These are phyloP conservation scores for Fusarium tanahbumbuense DNA, from an alignment of 2,329 filamentous ascomycete genomes.

Conservation along the genomic window DNA sequence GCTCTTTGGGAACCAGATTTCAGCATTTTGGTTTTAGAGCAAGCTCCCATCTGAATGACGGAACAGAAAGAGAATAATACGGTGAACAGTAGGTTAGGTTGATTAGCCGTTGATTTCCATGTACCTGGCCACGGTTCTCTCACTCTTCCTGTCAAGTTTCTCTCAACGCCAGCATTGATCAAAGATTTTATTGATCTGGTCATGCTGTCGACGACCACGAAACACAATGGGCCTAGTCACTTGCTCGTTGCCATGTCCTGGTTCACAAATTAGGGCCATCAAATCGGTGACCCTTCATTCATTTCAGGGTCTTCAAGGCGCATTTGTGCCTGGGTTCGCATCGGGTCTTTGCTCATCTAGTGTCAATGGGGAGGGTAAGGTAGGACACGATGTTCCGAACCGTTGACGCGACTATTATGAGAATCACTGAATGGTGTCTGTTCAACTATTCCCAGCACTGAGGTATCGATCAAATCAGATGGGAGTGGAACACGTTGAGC, in stretches of 20 bases:
- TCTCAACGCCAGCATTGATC: background rate
- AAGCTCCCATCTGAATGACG: background rate
- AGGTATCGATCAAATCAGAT: conserved; percentile 3
- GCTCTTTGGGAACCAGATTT: background rate
- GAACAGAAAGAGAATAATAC: background rate
- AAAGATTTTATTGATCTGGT: background rate
- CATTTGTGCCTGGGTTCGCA: background rate
- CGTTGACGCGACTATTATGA: background rate
- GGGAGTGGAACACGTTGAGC: conserved; percentile 20
- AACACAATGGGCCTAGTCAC: conserved; percentile 23
- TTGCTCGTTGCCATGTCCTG: conserved; percentile 27
- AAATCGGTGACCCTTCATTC: conserved; percentile 31
- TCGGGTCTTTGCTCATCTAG: background rate
- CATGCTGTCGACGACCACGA: conserved; percentile 23
- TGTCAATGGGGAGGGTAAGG: background rate
- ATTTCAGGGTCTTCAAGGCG: conserved; percentile 14
- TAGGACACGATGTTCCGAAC: background rate
- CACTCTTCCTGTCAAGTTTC: background rate
- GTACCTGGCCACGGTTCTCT: background rate
- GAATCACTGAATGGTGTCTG: background rate
- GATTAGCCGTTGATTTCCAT: background rate
- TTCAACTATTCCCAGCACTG: background rate
- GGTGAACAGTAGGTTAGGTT: background rate
- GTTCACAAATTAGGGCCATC: conserved; percentile 22
- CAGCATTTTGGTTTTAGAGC: background rate